A percentile compares a stretch with the other conserved stretches of the same genome.
phyloP scores from a whole-genome alignment of 768 basidiomycete genomes.

The Suillus subaureus region DNA sequence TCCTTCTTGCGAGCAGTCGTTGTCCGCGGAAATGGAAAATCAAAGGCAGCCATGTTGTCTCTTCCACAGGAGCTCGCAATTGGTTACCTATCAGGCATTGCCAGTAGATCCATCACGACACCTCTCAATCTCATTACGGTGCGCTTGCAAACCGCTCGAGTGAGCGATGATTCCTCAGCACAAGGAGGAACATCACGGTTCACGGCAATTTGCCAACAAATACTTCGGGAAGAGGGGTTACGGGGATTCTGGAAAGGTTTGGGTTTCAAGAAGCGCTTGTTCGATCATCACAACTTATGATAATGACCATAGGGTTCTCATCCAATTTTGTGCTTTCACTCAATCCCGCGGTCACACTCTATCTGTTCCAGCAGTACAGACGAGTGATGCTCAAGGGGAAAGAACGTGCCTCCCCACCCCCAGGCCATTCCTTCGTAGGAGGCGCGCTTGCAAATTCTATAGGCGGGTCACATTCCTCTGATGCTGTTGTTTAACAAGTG shows the following conservation, averaged over 20 bases:
- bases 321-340: slow-evolving; percentile 51
- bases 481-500: not conserved
- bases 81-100: slow-evolving; percentile 59
- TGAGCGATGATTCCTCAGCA: slow-evolving; percentile 33
- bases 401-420: slow-evolving; percentile 35
- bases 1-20: slow-evolving; percentile 48
- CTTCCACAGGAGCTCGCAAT: slow-evolving; percentile 52
- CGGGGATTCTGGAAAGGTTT: slow-evolving; percentile 60
- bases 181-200: not conserved
- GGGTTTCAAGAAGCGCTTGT: not conserved
- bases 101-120: slow-evolving; percentile 54
- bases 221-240: slow-evolving; percentile 52
- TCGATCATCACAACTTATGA: not conserved
- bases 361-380: slow-evolving; percentile 53
- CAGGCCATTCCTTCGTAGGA: slow-evolving; percentile 55
- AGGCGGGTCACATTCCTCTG: slow-evolving; percentile 27
- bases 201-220: slow-evolving; percentile 33
- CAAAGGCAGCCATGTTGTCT: slow-evolving; percentile 17
- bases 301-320: slow-evolving; percentile 44
- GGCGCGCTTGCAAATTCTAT: slow-evolving; percentile 56
- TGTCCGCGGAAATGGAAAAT: slow-evolving; percentile 37
- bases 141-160: slow-evolving; percentile 48
- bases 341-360: slow-evolving; percentile 61
- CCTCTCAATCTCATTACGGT: slow-evolving; percentile 61
- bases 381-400: slow-evolving; percentile 34